A percentile compares a stretch with the other conserved stretches of the same genome.
Conservation (phyloP, 2,329 filamentous ascomycete genomes). For the Amphichorda felina region DNA sequence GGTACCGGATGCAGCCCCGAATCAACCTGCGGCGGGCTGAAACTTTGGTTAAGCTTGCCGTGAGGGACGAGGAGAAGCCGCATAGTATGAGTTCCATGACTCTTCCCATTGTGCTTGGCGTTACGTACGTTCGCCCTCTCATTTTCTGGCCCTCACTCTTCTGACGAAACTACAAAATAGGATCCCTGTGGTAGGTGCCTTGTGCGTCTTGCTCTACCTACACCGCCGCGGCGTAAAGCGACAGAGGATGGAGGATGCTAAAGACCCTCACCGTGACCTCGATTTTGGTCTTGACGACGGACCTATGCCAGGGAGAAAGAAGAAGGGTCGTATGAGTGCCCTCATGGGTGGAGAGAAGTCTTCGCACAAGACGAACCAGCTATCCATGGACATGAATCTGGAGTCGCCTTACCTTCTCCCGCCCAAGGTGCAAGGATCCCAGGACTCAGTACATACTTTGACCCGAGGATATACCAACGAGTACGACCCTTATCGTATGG, state of each 20-base stretch:
- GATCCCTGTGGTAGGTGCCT: constrained; percentile 59
- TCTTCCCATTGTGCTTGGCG: constrained; percentile 55
- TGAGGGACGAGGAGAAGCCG: constrained; percentile 36
- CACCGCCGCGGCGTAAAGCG: constrained; percentile 68
- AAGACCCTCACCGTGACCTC: constrained; percentile 80
- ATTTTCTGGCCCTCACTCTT: neutral
- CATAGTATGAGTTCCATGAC: constrained; percentile 41
- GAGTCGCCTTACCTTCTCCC: constrained; percentile 90
- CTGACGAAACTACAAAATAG: constrained; percentile 28
- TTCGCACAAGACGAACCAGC: constrained; percentile 33
- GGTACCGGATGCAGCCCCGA: constrained; percentile 13
- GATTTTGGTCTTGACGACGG: constrained; percentile 74
- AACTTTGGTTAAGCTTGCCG: neutral
- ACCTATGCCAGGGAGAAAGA: constrained; percentile 18
- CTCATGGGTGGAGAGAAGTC: constrained; percentile 41
- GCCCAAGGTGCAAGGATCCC: constrained; percentile 63
- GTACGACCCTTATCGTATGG: no score
- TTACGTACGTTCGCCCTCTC: constrained; percentile 45
- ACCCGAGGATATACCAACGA: constrained; percentile 63
- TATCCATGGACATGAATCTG: constrained; percentile 65
- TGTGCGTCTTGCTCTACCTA: constrained; percentile 59
- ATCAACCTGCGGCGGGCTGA: constrained; percentile 11
- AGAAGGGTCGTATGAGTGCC: constrained; percentile 17
- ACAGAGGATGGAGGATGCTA: constrained; percentile 63
- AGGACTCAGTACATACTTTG: constrained; percentile 78